Evolutionary conservation across 2,329 filamentous ascomycete genomes (phyloP).

Genomic region (Parastagonospora avenae): DNA sequence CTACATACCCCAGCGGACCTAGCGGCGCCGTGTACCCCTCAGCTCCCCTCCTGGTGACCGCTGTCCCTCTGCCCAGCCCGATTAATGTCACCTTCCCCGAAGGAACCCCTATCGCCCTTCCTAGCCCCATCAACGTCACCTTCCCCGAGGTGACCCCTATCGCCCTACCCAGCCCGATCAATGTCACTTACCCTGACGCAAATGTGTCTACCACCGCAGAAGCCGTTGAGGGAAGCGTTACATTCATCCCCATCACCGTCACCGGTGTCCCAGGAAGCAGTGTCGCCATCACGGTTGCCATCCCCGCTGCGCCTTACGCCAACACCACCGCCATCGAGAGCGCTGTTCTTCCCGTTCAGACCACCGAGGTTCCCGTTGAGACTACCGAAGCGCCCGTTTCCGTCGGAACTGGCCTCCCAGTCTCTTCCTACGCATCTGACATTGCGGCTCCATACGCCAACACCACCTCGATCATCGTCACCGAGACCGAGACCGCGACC

Average conservation of each 20-base stretch:
- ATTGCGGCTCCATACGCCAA: neutral
- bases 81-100: neutral
- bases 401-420: neutral
- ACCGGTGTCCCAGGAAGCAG: neutral
- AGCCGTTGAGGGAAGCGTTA: neutral
- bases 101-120: neutral
- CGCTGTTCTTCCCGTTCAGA: neutral
- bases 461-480: neutral
- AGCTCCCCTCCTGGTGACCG: slow-evolving; percentile 5
- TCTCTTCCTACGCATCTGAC: neutral
- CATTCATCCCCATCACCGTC: slow-evolving; percentile 1
- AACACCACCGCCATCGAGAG: neutral
- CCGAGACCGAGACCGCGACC: neutral
- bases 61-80: neutral
- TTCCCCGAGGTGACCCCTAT: no score
- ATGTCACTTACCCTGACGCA: no score
- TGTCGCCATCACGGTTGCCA: neutral
- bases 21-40: slow-evolving; percentile 1
- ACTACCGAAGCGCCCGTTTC: neutral
- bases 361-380: neutral
- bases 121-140: neutral
- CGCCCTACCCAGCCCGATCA: no score
- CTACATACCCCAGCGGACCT: slow-evolving; percentile 3
- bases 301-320: neutral
- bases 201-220: no score